Evolutionary conservation across 495 filamentous ascomycete genomes (phyloP).

Genomic region (Penicillium lagena): DNA sequence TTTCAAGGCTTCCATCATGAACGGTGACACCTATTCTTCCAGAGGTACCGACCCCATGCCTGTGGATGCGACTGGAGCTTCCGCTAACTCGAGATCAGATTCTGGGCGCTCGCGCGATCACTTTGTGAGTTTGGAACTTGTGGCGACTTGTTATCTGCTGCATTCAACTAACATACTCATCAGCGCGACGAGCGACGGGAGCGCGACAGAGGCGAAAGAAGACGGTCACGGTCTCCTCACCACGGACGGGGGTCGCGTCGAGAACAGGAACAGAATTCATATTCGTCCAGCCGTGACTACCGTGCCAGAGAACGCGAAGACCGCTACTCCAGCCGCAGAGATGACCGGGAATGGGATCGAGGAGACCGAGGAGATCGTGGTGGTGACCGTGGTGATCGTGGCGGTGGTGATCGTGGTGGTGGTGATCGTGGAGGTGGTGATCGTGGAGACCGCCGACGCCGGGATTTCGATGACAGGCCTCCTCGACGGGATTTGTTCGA

Average conservation of each 20-base stretch:
- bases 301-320: constrained; percentile 72
- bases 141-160: constrained; percentile 9
- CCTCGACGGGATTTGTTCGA: constrained; percentile 23
- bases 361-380: constrained; percentile 38
- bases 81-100: constrained; percentile 37
- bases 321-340: constrained; percentile 47
- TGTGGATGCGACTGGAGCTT: neutral
- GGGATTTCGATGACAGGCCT: constrained; percentile 23
- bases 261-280: constrained; percentile 75
- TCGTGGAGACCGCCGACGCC: constrained; percentile 24
- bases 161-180: constrained; percentile 17
- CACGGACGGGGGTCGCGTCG: constrained; percentile 52
- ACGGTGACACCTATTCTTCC: constrained; percentile 79
- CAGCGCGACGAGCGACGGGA: constrained; percentile 50
- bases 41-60: constrained; percentile 47
- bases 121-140: constrained; percentile 46
- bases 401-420: constrained; percentile 14
- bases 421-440: constrained; percentile 31
- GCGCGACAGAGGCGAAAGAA: constrained; percentile 52
- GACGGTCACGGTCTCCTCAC: constrained; percentile 72
- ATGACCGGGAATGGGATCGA: constrained; percentile 48
- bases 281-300: constrained; percentile 85
- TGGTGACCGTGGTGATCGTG: constrained; percentile 3
- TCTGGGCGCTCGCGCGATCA: constrained; percentile 69
- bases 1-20: constrained; percentile 46